Evolutionary conservation across 1,284 basidiomycete species (phyloP).

Genomic region (Exobasidium rhododendri): DNA sequence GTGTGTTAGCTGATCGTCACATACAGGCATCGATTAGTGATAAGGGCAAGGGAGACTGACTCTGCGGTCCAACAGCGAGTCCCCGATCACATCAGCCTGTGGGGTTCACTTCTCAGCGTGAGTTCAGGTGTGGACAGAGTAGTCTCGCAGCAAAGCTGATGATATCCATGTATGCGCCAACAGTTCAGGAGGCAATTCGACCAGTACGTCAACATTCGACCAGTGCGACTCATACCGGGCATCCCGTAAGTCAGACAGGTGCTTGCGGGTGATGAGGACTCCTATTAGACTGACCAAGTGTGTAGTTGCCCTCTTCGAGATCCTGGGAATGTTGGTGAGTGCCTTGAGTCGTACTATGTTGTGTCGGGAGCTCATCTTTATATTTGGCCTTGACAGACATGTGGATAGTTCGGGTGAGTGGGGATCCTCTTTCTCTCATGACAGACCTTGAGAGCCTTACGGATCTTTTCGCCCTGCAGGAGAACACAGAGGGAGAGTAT

Average conservation of each 20-base stretch:
- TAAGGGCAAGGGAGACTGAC: neutral
- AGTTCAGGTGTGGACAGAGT: slow-evolving; percentile 22
- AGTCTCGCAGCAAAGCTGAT: neutral
- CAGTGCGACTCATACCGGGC: slow-evolving; percentile 61
- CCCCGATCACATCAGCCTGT: slow-evolving; percentile 64
- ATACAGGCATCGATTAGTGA: neutral
- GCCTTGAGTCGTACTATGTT: too few relatives aligned
- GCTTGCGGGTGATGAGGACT: neutral
- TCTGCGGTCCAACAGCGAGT: slow-evolving; percentile 35
- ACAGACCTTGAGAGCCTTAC: too few relatives aligned
- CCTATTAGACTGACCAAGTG: neutral
- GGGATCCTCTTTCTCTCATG: neutral
- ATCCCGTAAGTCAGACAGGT: slow-evolving; percentile 47
- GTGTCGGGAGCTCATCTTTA: too few relatives aligned
- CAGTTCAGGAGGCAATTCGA: slow-evolving; percentile 61
- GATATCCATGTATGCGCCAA: neutral
- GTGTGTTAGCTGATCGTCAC: too few relatives aligned
- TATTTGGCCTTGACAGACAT: neutral
- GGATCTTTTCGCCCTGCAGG: slow-evolving; percentile 62
- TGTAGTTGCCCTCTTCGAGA: slow-evolving; percentile 56
- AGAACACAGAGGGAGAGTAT: slow-evolving; percentile 65
- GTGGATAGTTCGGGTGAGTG: neutral
- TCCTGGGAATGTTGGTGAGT: slow-evolving; percentile 55
- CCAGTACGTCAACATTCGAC: slow-evolving; percentile 63
- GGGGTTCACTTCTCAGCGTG: slow-evolving; percentile 59